Evolutionary conservation across 148 eudicot genomes (phyloP), one percentile per base, ranked within the genome.

Genomic region (Persicaria maculosa): DNA sequence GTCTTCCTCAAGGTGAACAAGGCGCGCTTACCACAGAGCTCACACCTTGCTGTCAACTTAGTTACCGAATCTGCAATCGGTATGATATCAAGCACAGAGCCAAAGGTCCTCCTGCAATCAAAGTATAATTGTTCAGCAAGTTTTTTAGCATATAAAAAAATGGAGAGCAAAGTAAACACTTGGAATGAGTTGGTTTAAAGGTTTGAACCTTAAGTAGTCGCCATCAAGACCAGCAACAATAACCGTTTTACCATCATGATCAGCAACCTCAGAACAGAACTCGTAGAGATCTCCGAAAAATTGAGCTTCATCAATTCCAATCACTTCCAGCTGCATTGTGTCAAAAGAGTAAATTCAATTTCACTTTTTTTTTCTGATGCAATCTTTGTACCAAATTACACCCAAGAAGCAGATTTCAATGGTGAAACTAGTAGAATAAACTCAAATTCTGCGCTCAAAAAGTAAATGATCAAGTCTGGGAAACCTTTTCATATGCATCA

Each of bases 231-330:
- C 98, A 22, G 98, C 97, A 77, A 94, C 79, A 25, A 94, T 78
- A 1, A 91, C 84, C 8, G 73, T 91, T 80, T 89, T 91, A 0
- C 93, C 90, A 53, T 94, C 91, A 74, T 73, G 67, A 46, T 91
- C 98, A 77, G 98, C 95, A 50, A 90, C 98, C 53, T 83, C 80
- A 77, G 86, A 85, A 85, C 98, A 94, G 74, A 94, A 94, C 16
- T 91, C 96, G 72, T 91, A 88, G 6, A 94, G 89, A 72, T 91
- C 97, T 31, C 78, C 87, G 5, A 93, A 91, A 80, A 93, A 93
- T 75, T 91, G 98, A 52, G 97, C 98, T 75, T 93, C 98, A 55
- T 93, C 98, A 15, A 91, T 91, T 3, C 94, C 98, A 84, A 93
- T 89, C 71, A 91, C 91, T 71, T 93, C 94, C 83, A 93, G 44